A percentile compares a stretch with the other conserved stretches of the same genome.
Evolutionary conservation across 2,329 filamentous ascomycete genomes (phyloP).

Genomic region (Chaetomiaceae sp.): DNA sequence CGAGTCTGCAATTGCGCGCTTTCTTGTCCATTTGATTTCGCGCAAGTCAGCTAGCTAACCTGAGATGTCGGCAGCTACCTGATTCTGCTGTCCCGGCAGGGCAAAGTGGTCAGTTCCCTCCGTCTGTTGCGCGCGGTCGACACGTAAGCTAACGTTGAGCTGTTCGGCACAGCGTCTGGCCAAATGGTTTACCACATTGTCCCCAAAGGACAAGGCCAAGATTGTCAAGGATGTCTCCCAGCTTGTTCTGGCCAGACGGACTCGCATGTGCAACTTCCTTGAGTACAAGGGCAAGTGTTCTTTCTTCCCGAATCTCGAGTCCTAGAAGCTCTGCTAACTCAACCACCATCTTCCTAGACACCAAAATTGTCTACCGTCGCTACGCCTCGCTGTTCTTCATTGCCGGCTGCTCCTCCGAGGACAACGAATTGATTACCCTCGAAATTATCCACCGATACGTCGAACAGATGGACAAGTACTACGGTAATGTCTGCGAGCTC

Average conservation of each 20-base stretch:
- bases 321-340: conserved; percentile 3
- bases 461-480: conserved; percentile 99
- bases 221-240: conserved; percentile 99
- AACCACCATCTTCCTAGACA: conserved; percentile 54
- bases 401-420: conserved; percentile 89
- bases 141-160: background rate
- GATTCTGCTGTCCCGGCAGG: conserved; percentile 94
- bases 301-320: background rate
- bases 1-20: background rate
- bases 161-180: conserved; percentile 72
- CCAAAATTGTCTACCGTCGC: conserved; percentile 96
- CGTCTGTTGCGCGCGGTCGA: background rate
- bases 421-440: conserved; percentile 96
- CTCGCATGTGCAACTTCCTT: conserved; percentile 99
- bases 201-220: conserved; percentile 97
- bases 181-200: conserved; percentile 98
- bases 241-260: conserved; percentile 88
- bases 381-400: conserved; percentile 99
- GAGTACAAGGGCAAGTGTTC: conserved; percentile 81
- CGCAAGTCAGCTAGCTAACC: conserved; percentile 22
- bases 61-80: conserved; percentile 62
- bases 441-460: conserved; percentile 99
- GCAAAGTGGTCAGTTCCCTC: conserved; percentile 80
- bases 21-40: background rate
- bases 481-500: conserved; percentile 98